phyloP scores from a whole-genome alignment of 768 basidiomycete species.

The Macrocybe gigantea region DNA sequence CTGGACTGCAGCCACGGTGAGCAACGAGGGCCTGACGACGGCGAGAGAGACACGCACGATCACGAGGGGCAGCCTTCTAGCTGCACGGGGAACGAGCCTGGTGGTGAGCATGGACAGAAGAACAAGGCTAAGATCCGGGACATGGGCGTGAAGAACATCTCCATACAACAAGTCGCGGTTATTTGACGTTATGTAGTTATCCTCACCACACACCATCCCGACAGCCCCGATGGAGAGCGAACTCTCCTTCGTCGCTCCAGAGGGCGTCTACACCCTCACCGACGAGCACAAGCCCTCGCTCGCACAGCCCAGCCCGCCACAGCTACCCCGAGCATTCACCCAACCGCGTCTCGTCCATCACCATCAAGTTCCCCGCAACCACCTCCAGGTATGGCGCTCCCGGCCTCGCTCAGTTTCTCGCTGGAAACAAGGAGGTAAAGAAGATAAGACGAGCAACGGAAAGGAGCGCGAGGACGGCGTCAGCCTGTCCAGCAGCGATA shows the following conservation, averaged over 20 bases:
- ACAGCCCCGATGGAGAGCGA: conserved; percentile 66
- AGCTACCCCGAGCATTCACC: conserved; percentile 25
- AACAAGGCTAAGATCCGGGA: conserved; percentile 39
- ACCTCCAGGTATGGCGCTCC: conserved; percentile 37
- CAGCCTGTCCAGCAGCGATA: conserved; percentile 81
- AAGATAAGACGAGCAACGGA: conserved; percentile 38
- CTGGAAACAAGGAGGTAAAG: conserved; percentile 61
- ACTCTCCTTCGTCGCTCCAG: conserved; percentile 80
- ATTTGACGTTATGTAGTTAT: background rate
- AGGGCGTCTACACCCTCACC: conserved; percentile 84
- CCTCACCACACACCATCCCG: background rate
- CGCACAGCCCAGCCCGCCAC: conserved; percentile 30
- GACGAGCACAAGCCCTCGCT: conserved; percentile 68
- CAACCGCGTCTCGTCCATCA: conserved; percentile 60
- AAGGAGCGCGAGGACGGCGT: conserved; percentile 61
- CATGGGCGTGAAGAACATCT: conserved; percentile 11
- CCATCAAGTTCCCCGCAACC: conserved; percentile 57
- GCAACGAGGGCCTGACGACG: conserved; percentile 4
- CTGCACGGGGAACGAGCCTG: conserved; percentile 21
- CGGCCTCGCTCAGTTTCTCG: conserved; percentile 62
- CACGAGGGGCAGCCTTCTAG: conserved; percentile 15
- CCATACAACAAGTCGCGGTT: conserved; percentile 10
- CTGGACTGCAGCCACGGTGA: conserved; percentile 29
- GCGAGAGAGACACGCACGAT: conserved; percentile 1
- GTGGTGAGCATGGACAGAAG: conserved; percentile 29